phyloP scores from a whole-genome alignment of 495 filamentous ascomycete genomes.

The Rhypophila decipiens region DNA sequence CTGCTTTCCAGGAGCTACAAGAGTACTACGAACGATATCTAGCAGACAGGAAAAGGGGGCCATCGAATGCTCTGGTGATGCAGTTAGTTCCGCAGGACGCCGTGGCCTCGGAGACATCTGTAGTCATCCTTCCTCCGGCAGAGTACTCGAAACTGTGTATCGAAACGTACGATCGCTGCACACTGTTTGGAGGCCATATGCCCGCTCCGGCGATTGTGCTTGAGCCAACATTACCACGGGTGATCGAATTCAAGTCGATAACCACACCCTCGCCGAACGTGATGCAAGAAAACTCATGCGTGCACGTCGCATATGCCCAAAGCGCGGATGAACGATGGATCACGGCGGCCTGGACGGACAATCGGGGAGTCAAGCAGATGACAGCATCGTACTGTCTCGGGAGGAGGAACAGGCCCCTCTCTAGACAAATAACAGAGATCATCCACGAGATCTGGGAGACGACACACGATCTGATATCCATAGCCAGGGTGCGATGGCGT shows the following conservation, averaged over 20 bases:
- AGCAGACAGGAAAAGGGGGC: conserved; percentile 42
- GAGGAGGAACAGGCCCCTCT: conserved; percentile 50
- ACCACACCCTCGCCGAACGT: conserved; percentile 61
- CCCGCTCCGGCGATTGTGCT: conserved; percentile 71
- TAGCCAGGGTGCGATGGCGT: conserved; percentile 69
- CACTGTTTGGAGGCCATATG: conserved; percentile 42
- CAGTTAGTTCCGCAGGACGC: conserved; percentile 75
- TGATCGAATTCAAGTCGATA: conserved; percentile 73
- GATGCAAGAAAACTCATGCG: conserved; percentile 72
- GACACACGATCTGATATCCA: conserved; percentile 68
- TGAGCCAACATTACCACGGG: conserved; percentile 61
- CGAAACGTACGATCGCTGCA: conserved; percentile 85
- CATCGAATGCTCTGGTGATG: conserved; percentile 64
- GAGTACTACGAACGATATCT: conserved; percentile 56
- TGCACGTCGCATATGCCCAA: conserved; percentile 82
- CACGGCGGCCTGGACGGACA: conserved; percentile 88
- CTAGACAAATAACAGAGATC: conserved; percentile 55
- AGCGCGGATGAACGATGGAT: conserved; percentile 83
- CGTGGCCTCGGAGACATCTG: conserved; percentile 56
- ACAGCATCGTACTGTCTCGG: conserved; percentile 74
- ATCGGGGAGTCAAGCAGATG: conserved; percentile 66
- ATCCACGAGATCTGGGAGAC: conserved; percentile 79
- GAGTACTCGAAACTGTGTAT: conserved; percentile 65
- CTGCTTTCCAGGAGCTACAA: conserved; percentile 69
- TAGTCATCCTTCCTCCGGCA: conserved; percentile 61